Evolutionary conservation across 2,329 filamentous ascomycete genomes (phyloP), one percentile per base, ranked within the genome.

Genomic region (Neospermospora avenae): DNA sequence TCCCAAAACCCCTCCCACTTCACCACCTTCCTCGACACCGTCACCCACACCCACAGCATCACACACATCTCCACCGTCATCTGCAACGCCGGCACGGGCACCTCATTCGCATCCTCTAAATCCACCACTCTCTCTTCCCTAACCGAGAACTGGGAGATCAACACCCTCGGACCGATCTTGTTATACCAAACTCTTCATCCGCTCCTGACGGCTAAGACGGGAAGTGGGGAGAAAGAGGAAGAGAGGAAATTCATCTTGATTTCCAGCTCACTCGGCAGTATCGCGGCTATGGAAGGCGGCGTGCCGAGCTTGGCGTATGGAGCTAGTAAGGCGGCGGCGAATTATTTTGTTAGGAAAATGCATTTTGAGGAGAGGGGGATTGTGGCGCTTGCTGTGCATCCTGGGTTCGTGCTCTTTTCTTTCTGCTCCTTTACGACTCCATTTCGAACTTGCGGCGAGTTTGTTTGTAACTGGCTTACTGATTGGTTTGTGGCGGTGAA

Each of bases 1-100:
- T 72, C 1, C 56, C 65, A 34, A 64, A 67, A 2, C 64, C n/a
- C n/a, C n/a, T n/a, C n/a, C n/a, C n/a, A n/a, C 74, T 2, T 64
- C 65, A 0, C 35, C 54, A 3, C 35, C 57, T 72, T 48, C 48
- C 5, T 35, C 1, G 25, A 22, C 2, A 53, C 20, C 1, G 53
- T 62, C 10, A 10, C 3, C 7, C 5, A 46, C 3, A 6, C 20
- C 0, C 22, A 63, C 18, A 72, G 72, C 2, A 77, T 84, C 57
- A 64, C 68, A 5, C 68, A 74, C 31, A 67, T 84, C 2, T 78
- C 84, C 63, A 68, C 80, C 10, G 71, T 84, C 2, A 77, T 84
- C 55, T 76, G 79, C 34, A 84, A 83, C 64, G 80, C 81, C 0
- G 81, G 76, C 10, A 73, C 77, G 3, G 70, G 69, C 2, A 64